Evolutionary conservation across 805 yeast genomes (phyloP).

Genomic region (Clavispora vitiphila): DNA sequence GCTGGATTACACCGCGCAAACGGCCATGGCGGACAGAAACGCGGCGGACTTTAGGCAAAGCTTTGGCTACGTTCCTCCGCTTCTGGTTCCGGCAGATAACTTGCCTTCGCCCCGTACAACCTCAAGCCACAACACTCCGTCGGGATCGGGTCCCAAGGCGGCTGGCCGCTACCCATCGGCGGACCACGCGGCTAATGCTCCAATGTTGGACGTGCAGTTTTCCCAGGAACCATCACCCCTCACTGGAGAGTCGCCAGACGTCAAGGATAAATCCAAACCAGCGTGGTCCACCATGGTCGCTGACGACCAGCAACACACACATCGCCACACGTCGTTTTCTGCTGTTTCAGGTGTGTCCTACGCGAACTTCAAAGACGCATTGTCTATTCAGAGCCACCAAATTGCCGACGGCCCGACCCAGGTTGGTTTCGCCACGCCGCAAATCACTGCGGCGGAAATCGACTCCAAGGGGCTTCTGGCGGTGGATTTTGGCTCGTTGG

Average conservation of each 20-base stretch:
- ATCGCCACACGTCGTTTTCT: slow-evolving; percentile 51
- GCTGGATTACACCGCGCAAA: neutral
- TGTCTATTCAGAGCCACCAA: slow-evolving; percentile 27
- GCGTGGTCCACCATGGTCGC: neutral
- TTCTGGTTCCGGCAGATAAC: neutral
- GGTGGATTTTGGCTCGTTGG: slow-evolving; percentile 21
- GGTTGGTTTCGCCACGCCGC: slow-evolving; percentile 82
- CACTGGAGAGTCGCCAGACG: slow-evolving; percentile 17
- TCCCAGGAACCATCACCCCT: slow-evolving; percentile 24
- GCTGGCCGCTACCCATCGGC: slow-evolving; percentile 2
- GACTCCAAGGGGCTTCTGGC: slow-evolving; percentile 25
- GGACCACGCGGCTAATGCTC: slow-evolving; percentile 1
- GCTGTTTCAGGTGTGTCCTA: slow-evolving; percentile 61
- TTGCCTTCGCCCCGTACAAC: slow-evolving; percentile 24
- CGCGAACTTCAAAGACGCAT: slow-evolving; percentile 45
- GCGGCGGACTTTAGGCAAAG: neutral
- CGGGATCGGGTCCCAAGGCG: slow-evolving; percentile 4
- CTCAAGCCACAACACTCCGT: slow-evolving; percentile 24
- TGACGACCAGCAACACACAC: neutral
- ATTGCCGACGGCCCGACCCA: slow-evolving; percentile 56
- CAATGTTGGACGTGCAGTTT: neutral
- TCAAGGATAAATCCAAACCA: slow-evolving; percentile 7
- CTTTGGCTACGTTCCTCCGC: neutral
- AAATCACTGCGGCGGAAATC: slow-evolving; percentile 47
- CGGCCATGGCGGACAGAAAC: neutral